Base-by-base conservation (phyloP, 2,329 filamentous ascomycete species). In the Neospermospora avenae region DNA sequence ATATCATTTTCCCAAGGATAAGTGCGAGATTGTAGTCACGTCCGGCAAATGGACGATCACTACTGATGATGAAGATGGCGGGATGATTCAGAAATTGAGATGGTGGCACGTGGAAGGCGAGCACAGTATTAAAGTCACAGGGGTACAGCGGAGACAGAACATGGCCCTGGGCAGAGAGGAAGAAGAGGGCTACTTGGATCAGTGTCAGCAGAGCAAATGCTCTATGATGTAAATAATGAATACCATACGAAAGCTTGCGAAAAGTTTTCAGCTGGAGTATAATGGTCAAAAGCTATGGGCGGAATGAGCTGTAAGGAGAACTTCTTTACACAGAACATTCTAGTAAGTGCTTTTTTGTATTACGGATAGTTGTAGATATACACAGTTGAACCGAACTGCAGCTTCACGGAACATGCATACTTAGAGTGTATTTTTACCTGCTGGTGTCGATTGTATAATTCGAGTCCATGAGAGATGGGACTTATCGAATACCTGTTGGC, bases 101-200 rank as follows among this genome's bases (percentile, higher is more conserved):
- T 99, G 95, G 95, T 97, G 93, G 93, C 93, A 99, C 75, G 85
- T 84, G 0, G 87, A 88, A 58, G 95, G 93, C 2, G 85, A 92
- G 67, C 93, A 98, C 75, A 86, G 78, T 51, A 80, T 99, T 57
- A 89, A 83, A 63, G 81, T 97, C 8, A 86, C 83, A 20, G 95
- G 95, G 0, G 77, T 90, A 20, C 85, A 89, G 68, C 83, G 88
- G 68, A 87, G 80, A 66, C 80, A 84, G 66, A 86, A 83, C 67
- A 75, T 77, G 55, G 76, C 80, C 45, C 42, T 68, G 8, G 67
- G 68, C 3, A 85, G 82, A 1, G 81, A 81, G 3, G 84, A 85
- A 4, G 89, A 91, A 60, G 84, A 86, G 24, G 88, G 89, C 0
- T 97, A 96, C 73, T 75, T 96, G 69, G 90, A 93, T 61, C 83